phyloP scores from a whole-genome alignment of 371 early-diverging fungal genomes.

The Thermomucor indicae-seudaticae region DNA sequence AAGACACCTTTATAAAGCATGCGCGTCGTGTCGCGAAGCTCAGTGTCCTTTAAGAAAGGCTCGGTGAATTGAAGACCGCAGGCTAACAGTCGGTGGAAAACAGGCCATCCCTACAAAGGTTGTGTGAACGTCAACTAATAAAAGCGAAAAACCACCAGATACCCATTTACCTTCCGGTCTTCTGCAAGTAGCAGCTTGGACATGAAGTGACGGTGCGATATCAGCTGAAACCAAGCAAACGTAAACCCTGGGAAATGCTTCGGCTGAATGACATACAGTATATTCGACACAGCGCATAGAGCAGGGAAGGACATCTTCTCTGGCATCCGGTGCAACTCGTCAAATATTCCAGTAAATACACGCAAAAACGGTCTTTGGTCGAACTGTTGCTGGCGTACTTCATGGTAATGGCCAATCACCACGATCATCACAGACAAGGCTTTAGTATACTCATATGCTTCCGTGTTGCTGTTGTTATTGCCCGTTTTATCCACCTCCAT shows the following conservation, averaged over 20 bases:
- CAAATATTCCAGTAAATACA: slow-evolving; percentile 78
- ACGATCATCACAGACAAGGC: slow-evolving; percentile 83
- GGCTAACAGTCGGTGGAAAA: slow-evolving; percentile 78
- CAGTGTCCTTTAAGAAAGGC: slow-evolving; percentile 75
- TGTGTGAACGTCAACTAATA: slow-evolving; percentile 5
- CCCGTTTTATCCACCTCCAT: slow-evolving; percentile 5
- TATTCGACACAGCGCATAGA: slow-evolving; percentile 70
- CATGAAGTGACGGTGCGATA: slow-evolving; percentile 91
- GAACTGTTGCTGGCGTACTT: slow-evolving; percentile 74
- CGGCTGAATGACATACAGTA: slow-evolving; percentile 41
- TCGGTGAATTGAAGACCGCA: slow-evolving; percentile 81
- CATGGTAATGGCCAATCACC: slow-evolving; percentile 80
- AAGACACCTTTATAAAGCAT: slow-evolving; percentile 88
- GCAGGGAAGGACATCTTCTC: slow-evolving; percentile 70
- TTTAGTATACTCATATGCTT: slow-evolving; percentile 53
- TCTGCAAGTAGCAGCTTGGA: slow-evolving; percentile 79
- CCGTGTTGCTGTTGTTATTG: slow-evolving; percentile 1
- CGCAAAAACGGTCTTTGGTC: slow-evolving; percentile 92
- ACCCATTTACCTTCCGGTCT: slow-evolving; percentile 52
- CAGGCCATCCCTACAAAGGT: slow-evolving; percentile 73
- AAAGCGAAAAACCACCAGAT: slow-evolving; percentile 2
- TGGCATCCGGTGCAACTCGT: slow-evolving; percentile 75
- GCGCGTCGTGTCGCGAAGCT: slow-evolving; percentile 73
- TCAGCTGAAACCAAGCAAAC: slow-evolving; percentile 94
- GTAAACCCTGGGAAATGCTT: slow-evolving; percentile 91